Evolutionary conservation across 768 basidiomycete species (phyloP).

Genomic region (Pisolithus microcarpus): DNA sequence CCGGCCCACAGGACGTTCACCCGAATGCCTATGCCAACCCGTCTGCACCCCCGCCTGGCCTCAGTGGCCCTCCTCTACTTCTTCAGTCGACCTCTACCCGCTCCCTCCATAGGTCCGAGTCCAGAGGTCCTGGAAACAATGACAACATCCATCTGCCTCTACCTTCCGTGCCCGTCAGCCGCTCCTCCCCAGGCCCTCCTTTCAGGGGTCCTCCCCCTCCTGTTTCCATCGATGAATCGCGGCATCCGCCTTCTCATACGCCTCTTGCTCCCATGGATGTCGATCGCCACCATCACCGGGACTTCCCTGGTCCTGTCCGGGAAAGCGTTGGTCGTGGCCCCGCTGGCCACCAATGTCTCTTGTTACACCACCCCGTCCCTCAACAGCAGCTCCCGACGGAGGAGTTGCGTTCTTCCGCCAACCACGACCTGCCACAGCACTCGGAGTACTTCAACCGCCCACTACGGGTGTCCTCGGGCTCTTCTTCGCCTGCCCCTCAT

Average conservation of each 20-base stretch:
- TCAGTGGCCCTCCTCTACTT: constrained; percentile 61
- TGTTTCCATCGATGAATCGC: constrained; percentile 66
- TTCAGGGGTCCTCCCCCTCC: constrained; percentile 82
- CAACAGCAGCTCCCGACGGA: constrained; percentile 50
- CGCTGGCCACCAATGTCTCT: constrained; percentile 45
- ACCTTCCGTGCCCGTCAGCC: constrained; percentile 44
- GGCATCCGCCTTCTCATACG: constrained; percentile 61
- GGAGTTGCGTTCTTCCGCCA: constrained; percentile 39
- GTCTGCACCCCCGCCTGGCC: constrained; percentile 61
- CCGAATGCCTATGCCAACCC: constrained; percentile 88
- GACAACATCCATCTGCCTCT: constrained; percentile 46
- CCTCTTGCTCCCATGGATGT: constrained; percentile 75
- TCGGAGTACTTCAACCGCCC: constrained; percentile 53
- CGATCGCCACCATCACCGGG: constrained; percentile 52
- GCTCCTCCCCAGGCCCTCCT: constrained; percentile 49
- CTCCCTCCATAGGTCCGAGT: constrained; percentile 60
- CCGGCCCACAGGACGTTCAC: constrained; percentile 92
- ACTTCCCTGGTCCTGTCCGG: constrained; percentile 45
- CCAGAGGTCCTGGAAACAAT: constrained; percentile 44
- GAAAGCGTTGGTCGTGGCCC: constrained; percentile 45
- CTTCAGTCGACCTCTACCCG: constrained; percentile 40
- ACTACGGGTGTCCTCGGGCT: constrained; percentile 49
- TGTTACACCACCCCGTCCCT: constrained; percentile 64
- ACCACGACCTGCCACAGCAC: constrained; percentile 36
- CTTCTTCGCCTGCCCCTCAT: constrained; percentile 52